A percentile compares a stretch with the other conserved stretches of the same genome.
Evolutionary conservation across 768 basidiomycete species (phyloP).

Genomic region (Naematelia encephala): DNA sequence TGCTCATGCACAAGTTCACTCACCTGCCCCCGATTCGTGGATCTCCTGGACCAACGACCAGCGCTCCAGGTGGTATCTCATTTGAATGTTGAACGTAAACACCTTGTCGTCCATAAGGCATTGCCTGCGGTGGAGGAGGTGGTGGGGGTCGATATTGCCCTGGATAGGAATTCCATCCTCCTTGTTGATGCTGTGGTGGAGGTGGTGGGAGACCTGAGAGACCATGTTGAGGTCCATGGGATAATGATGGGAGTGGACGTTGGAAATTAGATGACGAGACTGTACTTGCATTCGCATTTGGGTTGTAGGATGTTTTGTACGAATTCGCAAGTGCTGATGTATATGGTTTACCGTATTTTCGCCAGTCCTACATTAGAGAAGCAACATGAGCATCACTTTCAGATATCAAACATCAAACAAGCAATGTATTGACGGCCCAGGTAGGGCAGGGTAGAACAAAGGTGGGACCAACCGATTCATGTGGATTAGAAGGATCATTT

Average conservation of each 20-base stretch:
- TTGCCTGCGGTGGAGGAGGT: slow-evolving; percentile 13
- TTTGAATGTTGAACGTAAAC: slow-evolving; percentile 26
- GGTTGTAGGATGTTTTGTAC: slow-evolving; percentile 17
- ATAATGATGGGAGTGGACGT: slow-evolving; percentile 26
- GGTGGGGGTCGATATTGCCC: slow-evolving; percentile 24
- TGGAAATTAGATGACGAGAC: slow-evolving; percentile 38
- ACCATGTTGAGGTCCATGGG: neutral
- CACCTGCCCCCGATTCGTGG: slow-evolving; percentile 42
- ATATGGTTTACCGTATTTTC: slow-evolving; percentile 44
- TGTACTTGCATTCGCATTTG: slow-evolving; percentile 24
- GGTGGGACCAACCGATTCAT: slow-evolving; percentile 20
- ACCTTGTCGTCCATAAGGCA: slow-evolving; percentile 11
- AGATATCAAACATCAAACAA: neutral
- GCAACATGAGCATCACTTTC: slow-evolving; percentile 2
- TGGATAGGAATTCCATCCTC: slow-evolving; percentile 29
- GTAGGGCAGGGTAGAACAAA: no score
- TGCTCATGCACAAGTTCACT: slow-evolving; percentile 3
- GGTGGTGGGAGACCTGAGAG: slow-evolving; percentile 20
- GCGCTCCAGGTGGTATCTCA: slow-evolving; percentile 22
- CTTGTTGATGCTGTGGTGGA: slow-evolving; percentile 5
- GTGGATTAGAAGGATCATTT: slow-evolving; percentile 38
- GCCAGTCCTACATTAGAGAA: slow-evolving; percentile 31
- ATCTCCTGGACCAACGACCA: slow-evolving; percentile 41
- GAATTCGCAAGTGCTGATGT: slow-evolving; percentile 34
- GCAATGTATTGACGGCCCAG: neutral